phyloP scores from a whole-genome alignment of 23 red algal genomes.

The Agarophyton chilense region DNA sequence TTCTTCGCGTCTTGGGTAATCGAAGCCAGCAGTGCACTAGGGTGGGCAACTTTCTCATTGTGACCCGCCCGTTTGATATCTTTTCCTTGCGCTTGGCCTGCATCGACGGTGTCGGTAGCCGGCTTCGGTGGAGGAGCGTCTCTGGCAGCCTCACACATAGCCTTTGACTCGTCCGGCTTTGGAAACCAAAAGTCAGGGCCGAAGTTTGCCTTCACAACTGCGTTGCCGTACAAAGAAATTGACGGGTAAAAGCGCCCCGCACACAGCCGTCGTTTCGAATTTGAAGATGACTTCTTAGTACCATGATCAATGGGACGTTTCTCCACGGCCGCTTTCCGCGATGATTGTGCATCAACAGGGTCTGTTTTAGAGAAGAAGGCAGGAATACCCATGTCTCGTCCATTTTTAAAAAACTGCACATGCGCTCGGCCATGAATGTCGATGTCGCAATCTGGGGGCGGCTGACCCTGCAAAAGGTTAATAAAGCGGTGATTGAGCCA shows the following conservation, averaged over 20 bases:
- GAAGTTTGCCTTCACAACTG: conserved; percentile 52
- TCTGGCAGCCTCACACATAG: conserved; percentile 27
- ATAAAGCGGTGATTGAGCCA: conserved; percentile 63
- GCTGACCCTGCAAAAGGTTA: conserved; percentile 39
- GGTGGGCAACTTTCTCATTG: no score
- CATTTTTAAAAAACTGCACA: conserved; percentile 79
- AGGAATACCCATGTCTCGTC: conserved; percentile 31
- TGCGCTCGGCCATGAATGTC: conserved; percentile 2
- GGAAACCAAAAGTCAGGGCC: conserved; percentile 62
- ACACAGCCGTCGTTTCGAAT: neutral
- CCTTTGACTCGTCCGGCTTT: neutral
- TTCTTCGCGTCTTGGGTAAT: neutral
- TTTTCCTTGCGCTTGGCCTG: neutral
- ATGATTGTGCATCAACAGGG: neutral
- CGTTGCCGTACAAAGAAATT: conserved; percentile 57
- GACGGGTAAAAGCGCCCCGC: conserved; percentile 54
- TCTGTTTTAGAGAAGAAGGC: conserved; percentile 18
- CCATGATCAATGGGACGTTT: neutral
- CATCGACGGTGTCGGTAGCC: neutral
- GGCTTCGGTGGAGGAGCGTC: neutral
- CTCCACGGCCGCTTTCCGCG: neutral
- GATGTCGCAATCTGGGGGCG: conserved; percentile 6
- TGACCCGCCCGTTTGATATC: no score
- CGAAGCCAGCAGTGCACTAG: no score
- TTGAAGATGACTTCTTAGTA: neutral